These are phyloP conservation scores for Fusarium chuoi DNA, from an alignment of 2,329 filamentous ascomycete genomes.

Conservation along the genomic window DNA sequence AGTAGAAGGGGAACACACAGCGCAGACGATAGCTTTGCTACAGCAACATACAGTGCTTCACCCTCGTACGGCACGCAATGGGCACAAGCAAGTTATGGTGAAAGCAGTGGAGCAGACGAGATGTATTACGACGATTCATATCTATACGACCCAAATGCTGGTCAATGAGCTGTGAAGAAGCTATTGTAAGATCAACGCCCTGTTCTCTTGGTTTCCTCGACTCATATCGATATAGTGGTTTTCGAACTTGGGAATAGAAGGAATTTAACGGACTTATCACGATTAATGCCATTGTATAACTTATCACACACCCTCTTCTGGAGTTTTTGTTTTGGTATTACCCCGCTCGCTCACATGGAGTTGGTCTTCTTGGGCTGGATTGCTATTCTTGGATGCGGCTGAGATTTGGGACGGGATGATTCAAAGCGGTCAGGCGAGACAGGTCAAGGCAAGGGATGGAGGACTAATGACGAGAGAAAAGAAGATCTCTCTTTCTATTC, in stretches of 20 bases:
- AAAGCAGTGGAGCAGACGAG: constrained; percentile 49
- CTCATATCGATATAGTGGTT: constrained; percentile 12
- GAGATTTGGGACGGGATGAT: constrained; percentile 17
- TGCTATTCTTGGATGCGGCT: constrained; percentile 28
- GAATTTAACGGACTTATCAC: constrained; percentile 14
- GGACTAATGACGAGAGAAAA: not conserved
- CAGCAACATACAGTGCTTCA: constrained; percentile 42
- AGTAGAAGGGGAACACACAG: constrained; percentile 51
- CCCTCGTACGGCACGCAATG: constrained; percentile 39
- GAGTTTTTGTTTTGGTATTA: constrained; percentile 24
- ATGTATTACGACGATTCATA: constrained; percentile 48
- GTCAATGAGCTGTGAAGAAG: constrained; percentile 22
- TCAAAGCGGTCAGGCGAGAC: not conserved
- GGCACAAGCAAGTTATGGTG: constrained; percentile 48
- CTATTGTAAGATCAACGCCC: constrained; percentile 18
- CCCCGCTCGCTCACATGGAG: constrained; percentile 37
- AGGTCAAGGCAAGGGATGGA: not conserved
- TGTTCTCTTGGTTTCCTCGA: not conserved
- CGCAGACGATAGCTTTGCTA: constrained; percentile 49
- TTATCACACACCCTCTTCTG: constrained; percentile 13
- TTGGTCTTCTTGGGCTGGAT: constrained; percentile 22
- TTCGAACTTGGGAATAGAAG: constrained; percentile 9
- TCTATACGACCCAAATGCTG: constrained; percentile 41
- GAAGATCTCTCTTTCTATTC: constrained; percentile 16
- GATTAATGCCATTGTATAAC: constrained; percentile 35